Base-by-base conservation (phyloP, 176 grass and related monocot genomes). In the Aegilops bicornis region DNA sequence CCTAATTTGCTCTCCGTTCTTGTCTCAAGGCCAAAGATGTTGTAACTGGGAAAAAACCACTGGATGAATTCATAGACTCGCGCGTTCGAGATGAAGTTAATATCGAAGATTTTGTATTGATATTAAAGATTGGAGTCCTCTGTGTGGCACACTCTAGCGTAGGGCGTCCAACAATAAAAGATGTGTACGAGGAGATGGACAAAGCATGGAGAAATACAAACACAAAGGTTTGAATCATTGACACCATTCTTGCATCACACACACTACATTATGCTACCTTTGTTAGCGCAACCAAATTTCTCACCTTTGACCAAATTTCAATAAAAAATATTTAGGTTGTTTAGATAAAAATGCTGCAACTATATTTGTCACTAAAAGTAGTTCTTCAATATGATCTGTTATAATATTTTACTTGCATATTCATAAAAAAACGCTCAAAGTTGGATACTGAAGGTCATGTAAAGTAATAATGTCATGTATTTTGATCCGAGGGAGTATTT, bases 1-100 rank as follows among this genome's bases (percentile, higher is more conserved):
- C 50, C 50, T 4, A 15, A 22, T 65, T 16, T 40, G n/a, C 5
- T 27, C 17, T 25, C 19, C 20, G 6, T 66, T 82, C 76, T 33
- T 72, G 1, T 75, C 10, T 83, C 8, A 67, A 94, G 89, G 89
- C 92, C 2, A 94, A 80, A 79, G 89, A 94, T 90, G 92, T 91
- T 2, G 66, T 63, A 19, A 87, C 42, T 17, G 90, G 87, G 48
- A 92, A 88, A 71, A 87, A 87, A 16, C 67, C 87, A 61, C 17
- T 90, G 14, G 56, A 89, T 12, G 92, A 94, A 64, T 91, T 94
- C 54, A 85, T 94, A 33, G 89, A 92, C 5, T 35, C 77, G 2
- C 67, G 89, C 1, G 67, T 94, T 6, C 83, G 76, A 20, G 87
- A 85, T 54, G 82, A 94, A 16, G 84, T 94, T 52, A 77, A 77